These are phyloP conservation scores for Arthromyces matolae DNA, from an alignment of 768 basidiomycete species.

Conservation along the genomic window DNA sequence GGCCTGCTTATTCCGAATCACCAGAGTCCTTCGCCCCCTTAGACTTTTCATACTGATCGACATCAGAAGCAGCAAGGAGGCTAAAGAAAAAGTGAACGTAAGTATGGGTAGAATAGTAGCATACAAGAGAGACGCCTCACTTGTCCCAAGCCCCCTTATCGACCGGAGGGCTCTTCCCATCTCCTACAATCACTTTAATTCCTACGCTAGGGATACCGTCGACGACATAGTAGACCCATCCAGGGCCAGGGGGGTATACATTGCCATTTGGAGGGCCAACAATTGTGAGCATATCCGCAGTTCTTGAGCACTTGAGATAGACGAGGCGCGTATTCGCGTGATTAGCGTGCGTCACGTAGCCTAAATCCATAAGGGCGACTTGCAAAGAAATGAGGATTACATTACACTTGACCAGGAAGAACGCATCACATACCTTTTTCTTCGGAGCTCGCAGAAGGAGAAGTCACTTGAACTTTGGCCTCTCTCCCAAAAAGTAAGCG, in stretches of 20 bases:
- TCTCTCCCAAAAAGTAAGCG: conserved; percentile 43
- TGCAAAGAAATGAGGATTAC: too few relatives aligned
- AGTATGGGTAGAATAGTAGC: too few relatives aligned
- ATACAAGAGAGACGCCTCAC: conserved; percentile 33
- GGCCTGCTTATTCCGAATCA: conserved; percentile 8
- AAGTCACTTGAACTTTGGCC: conserved; percentile 35
- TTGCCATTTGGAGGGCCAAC: conserved; percentile 58
- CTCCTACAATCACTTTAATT: conserved; percentile 63
- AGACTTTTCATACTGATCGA: conserved; percentile 47
- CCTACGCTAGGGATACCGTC: conserved; percentile 66
- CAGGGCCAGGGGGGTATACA: conserved; percentile 80
- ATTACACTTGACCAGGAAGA: background rate
- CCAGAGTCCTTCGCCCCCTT: conserved; percentile 18
- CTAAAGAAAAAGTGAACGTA: conserved; percentile 26
- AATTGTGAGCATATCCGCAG: conserved; percentile 50
- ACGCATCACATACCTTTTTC: conserved; percentile 35
- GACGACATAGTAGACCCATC: conserved; percentile 66
- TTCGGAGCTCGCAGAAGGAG: conserved; percentile 23
- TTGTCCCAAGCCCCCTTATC: conserved; percentile 53
- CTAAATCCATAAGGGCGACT: conserved; percentile 80
- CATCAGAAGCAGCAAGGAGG: conserved; percentile 42
- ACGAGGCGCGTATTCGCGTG: conserved; percentile 78
- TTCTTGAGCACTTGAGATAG: conserved; percentile 44
- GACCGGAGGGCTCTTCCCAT: conserved; percentile 56
- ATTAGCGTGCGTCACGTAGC: conserved; percentile 74